Evolutionary conservation across 768 basidiomycete species (phyloP).

Genomic region (Phylloporus sp.): DNA sequence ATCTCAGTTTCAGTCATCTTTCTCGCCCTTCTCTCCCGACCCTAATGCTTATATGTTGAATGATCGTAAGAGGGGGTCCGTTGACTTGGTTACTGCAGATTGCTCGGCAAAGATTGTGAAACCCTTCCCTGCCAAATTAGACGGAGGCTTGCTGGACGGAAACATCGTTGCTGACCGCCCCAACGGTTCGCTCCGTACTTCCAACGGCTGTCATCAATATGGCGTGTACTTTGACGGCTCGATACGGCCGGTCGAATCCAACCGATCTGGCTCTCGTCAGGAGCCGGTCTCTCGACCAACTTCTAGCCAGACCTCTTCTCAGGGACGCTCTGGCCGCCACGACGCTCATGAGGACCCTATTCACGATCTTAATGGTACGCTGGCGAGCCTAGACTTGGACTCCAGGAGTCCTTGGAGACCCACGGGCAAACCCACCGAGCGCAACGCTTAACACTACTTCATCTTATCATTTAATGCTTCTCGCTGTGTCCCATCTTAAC

Average conservation of each 20-base stretch:
- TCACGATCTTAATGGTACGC: conserved; percentile 70
- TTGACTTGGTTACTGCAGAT: conserved; percentile 36
- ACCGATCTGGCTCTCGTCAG: conserved; percentile 39
- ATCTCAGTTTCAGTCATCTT: conserved; percentile 31
- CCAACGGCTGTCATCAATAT: conserved; percentile 44
- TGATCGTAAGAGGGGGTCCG: conserved; percentile 35
- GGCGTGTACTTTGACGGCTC: conserved; percentile 43
- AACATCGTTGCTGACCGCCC: conserved; percentile 34
- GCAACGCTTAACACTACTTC: conserved; percentile 10
- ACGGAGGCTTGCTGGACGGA: conserved; percentile 33
- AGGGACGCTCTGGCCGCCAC: conserved; percentile 21
- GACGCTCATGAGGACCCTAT: conserved; percentile 42
- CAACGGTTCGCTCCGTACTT: conserved; percentile 43
- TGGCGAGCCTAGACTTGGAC: conserved; percentile 72
- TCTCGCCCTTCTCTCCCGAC: conserved; percentile 81
- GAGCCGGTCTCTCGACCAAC: conserved; percentile 54
- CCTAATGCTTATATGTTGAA: conserved; percentile 46
- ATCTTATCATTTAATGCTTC: conserved; percentile 6
- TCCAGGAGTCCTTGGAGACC: conserved; percentile 34
- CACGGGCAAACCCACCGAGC: conserved; percentile 19
- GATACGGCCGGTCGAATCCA: conserved; percentile 36
- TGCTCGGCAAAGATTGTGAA: conserved; percentile 46
- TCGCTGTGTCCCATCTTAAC: conserved; percentile 11
- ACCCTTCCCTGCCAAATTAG: conserved; percentile 51
- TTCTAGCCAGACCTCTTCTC: conserved; percentile 41